These are phyloP conservation scores for Kentomonas sorsogonicus DNA, from an alignment of 208 protist genomes.

Conservation along the genomic window DNA sequence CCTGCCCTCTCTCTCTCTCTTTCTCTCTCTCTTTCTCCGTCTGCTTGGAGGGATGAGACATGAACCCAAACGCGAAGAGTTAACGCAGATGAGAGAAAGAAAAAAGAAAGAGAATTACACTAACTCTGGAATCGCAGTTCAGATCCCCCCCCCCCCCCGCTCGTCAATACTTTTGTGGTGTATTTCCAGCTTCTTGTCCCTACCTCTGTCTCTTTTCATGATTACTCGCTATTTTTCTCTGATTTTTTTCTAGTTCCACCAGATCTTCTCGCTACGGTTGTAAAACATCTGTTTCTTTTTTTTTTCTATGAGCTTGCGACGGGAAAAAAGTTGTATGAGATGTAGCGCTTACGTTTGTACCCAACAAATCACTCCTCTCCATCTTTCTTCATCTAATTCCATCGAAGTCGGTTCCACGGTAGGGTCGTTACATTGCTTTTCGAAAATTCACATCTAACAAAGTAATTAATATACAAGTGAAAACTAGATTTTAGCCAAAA, in stretches of 20 bases:
- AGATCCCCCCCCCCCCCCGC: not conserved
- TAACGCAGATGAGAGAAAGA: not conserved
- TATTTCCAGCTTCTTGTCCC: too few species aligned
- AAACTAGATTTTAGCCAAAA: too few species aligned
- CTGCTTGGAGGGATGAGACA: not conserved
- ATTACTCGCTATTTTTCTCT: too few species aligned
- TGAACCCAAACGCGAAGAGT: not conserved
- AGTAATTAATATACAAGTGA: too few species aligned
- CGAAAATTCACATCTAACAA: too few species aligned
- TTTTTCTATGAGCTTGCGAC: conserved; percentile 2
- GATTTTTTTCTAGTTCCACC: too few species aligned
- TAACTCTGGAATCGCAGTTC: not conserved
- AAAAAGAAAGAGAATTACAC: conserved; percentile 8
- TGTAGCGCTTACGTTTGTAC: not conserved
- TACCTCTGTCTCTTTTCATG: too few species aligned
- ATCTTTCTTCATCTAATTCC: too few species aligned
- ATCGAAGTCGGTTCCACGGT: too few species aligned
- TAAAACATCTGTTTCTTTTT: conserved; percentile 1
- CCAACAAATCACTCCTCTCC: not conserved
- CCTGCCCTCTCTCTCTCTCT: conserved; percentile 5
- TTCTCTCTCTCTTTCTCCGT: conserved; percentile 9
- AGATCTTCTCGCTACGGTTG: too few species aligned
- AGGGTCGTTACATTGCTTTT: too few species aligned
- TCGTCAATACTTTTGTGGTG: not conserved
- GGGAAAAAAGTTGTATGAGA: not conserved